Evolutionary conservation across 2,329 filamentous ascomycete species (phyloP), one percentile per base, ranked within the genome.

Genomic region (Penicillium olsonii): DNA sequence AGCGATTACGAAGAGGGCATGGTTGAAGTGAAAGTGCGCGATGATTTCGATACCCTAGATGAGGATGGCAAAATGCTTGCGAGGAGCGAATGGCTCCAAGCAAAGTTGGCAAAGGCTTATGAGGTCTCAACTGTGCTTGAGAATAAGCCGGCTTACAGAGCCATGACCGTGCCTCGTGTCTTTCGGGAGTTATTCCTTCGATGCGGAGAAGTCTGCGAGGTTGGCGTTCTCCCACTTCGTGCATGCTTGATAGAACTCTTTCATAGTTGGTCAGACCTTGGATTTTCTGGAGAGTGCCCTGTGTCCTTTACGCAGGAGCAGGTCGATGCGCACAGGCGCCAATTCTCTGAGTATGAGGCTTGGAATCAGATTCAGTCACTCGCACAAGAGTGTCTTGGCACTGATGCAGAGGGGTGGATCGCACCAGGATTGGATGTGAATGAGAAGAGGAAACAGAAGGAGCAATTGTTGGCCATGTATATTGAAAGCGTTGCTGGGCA

Each of bases 321-420:
- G n/a, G 37, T 68, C 17, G n/a, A 56, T 38, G 43, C 19, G 29
- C 63, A 67, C 34, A 44, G 65, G n/a, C 55, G 54, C 7, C 54
- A 68, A 20, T 70, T 69, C 48, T 37, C 57, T n/a, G 47, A 64
- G 19, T 70, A 71, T 39, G 50, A 61, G 34, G 57, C 56, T 19
- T 67, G 56, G 56, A 50, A 68, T 42, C 40, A 55, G 14, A 40
- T 66, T 26, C 62, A 56, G 24, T 43, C 46, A 9, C 62, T 68
- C 26, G 68, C 62, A 4, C 46, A 55, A 42, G 57, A 66, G 35
- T 54, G 53, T 40, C 55, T 73, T 3, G 53, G 54, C 43, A 68
- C 68, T 0, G 69, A 72, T 57, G 56, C 57, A 0, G 68, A 72
- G 39, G 68, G 31, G 10, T 74, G 68, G 67, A 56, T 71, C 14